Evolutionary conservation across 768 basidiomycete species (phyloP).

Genomic region (Tylopilus felleus): DNA sequence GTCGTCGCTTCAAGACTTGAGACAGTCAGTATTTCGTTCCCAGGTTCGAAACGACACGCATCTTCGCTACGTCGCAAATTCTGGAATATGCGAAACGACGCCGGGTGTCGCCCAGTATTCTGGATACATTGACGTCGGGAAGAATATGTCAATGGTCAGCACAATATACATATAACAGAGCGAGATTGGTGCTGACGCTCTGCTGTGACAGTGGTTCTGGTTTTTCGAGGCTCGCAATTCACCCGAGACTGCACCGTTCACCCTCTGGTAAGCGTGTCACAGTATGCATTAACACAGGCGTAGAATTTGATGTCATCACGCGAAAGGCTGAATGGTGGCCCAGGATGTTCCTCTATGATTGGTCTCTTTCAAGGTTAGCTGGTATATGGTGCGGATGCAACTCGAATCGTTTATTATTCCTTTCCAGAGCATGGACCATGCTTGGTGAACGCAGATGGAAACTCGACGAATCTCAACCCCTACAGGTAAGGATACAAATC

Average conservation of each 20-base stretch:
- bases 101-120: constrained; percentile 57
- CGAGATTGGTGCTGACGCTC: constrained; percentile 2
- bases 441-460: constrained; percentile 46
- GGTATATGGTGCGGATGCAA: neutral
- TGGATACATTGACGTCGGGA: constrained; percentile 58
- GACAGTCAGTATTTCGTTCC: constrained; percentile 10
- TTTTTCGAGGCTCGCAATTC: constrained; percentile 63
- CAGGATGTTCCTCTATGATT: constrained; percentile 62
- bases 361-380: constrained; percentile 57
- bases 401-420: neutral
- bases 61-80: constrained; percentile 52
- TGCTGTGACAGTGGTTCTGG: constrained; percentile 60
- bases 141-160: constrained; percentile 56
- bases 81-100: constrained; percentile 65
- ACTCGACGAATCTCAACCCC: constrained; percentile 54
- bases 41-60: constrained; percentile 20
- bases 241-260: constrained; percentile 62
- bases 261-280: constrained; percentile 46
- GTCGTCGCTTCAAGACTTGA: neutral
- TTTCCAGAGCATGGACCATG: constrained; percentile 64
- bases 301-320: neutral
- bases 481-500: constrained; percentile 43
- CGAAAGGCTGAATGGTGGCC: constrained; percentile 54
- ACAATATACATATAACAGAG: constrained; percentile 21
- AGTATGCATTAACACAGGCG: no score